phyloP scores from a whole-genome alignment of 768 basidiomycete genomes.

The Pilatotrama ljubarskyi region DNA sequence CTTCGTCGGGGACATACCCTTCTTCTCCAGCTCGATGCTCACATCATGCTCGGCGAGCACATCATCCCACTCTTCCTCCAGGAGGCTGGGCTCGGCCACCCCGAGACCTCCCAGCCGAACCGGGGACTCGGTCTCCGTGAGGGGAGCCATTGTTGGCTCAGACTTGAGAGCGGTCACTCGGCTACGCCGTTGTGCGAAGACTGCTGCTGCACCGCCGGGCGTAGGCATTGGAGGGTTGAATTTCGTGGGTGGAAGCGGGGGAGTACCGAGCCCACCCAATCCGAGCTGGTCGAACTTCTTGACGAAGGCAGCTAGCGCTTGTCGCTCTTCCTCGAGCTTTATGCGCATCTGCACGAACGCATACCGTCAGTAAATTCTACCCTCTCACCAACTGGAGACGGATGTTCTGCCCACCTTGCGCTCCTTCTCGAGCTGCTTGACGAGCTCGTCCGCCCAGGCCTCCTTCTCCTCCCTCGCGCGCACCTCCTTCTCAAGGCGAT shows the following conservation, averaged over 20 bases:
- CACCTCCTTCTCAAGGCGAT: conserved; percentile 57
- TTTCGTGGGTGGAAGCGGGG: conserved; percentile 38
- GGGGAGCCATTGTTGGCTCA: conserved; percentile 29
- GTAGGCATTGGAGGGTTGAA: conserved; percentile 50
- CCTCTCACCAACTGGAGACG: background rate
- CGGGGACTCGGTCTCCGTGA: conserved; percentile 50
- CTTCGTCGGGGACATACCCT: conserved; percentile 21
- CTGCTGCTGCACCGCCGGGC: conserved; percentile 50
- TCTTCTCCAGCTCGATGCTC: conserved; percentile 34
- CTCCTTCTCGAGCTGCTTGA: conserved; percentile 77
- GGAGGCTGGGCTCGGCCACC: conserved; percentile 34
- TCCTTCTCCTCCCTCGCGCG: conserved; percentile 67
- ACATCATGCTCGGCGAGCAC: conserved; percentile 26
- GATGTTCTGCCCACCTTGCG: conserved; percentile 51
- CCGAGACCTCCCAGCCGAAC: conserved; percentile 44
- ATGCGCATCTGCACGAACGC: conserved; percentile 43
- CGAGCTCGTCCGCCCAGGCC: conserved; percentile 72
- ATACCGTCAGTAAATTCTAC: background rate
- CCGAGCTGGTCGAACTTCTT: conserved; percentile 79
- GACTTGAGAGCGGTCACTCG: conserved; percentile 32
- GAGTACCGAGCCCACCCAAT: conserved; percentile 37
- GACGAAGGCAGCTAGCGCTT: conserved; percentile 78
- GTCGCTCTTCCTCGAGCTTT: conserved; percentile 75
- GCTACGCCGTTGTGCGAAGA: conserved; percentile 50
- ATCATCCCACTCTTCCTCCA: conserved; percentile 38